Conservation (phyloP, 176 grass and related monocot genomes). For the Zoysia pacifica region DNA sequence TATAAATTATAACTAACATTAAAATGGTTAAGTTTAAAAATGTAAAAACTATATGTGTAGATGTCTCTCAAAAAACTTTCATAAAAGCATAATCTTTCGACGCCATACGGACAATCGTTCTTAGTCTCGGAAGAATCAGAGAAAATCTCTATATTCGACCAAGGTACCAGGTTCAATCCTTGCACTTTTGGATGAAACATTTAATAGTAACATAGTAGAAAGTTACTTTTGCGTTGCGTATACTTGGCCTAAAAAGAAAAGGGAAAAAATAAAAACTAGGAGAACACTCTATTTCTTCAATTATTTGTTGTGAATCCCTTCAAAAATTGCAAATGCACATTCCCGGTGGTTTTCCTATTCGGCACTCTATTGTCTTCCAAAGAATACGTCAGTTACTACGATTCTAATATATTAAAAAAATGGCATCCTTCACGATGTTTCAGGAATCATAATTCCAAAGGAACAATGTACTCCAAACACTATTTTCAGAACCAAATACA, state of each 20-base stretch:
- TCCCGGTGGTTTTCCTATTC: background rate
- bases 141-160: background rate
- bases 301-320: background rate
- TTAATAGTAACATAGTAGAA: background rate
- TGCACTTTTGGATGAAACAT: background rate
- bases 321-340: background rate
- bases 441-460: slow-evolving; percentile 20
- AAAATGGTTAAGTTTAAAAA: no score
- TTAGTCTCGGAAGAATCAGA: no score
- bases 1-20: no score
- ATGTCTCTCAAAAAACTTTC: no score
- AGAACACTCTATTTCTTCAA: background rate
- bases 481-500: slow-evolving; percentile 40
- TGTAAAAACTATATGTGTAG: no score
- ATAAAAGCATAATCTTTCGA: no score
- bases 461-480: slow-evolving; percentile 18
- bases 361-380: background rate
- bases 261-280: no score
- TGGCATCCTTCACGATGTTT: background rate
- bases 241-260: background rate
- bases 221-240: background rate
- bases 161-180: background rate
- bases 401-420: background rate
- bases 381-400: background rate
- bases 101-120: no score